phyloP scores from a whole-genome alignment of 352 stramenopile genomes.

The Globisporangium parvum region DNA sequence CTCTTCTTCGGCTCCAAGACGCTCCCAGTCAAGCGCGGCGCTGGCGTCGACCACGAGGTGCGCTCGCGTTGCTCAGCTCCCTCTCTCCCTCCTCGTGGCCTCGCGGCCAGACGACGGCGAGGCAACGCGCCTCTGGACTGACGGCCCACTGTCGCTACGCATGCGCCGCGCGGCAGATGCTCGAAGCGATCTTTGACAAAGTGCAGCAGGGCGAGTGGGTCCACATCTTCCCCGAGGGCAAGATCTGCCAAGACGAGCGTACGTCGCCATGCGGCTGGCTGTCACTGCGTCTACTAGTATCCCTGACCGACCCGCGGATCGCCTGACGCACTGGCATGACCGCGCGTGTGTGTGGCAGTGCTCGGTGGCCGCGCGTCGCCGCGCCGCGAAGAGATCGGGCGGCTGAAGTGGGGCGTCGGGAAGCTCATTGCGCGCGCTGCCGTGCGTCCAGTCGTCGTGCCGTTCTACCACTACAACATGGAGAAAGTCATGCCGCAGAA shows the following conservation, averaged over 20 bases:
- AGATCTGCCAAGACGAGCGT: constrained; percentile 70
- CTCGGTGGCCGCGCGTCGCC: constrained; percentile 62
- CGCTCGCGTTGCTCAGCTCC: constrained; percentile 1
- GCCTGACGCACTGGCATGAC: background rate
- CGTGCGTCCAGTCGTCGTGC: constrained; percentile 67
- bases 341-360: constrained; percentile 17
- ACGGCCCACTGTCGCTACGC: too few relatives aligned
- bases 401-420: constrained; percentile 82
- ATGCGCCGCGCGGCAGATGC: too few relatives aligned
- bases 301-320: too few relatives aligned
- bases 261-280: too few relatives aligned
- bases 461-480: constrained; percentile 87
- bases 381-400: constrained; percentile 62
- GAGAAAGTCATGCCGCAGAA: constrained; percentile 84
- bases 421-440: constrained; percentile 80
- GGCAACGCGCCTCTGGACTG: too few relatives aligned
- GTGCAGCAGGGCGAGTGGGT: constrained; percentile 76
- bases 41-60: constrained; percentile 63
- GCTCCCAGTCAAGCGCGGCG: constrained; percentile 66
- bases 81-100: too few relatives aligned
- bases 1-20: constrained; percentile 72
- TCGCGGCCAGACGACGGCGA: too few relatives aligned
- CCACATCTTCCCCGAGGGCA: constrained; percentile 86
- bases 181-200: constrained; percentile 75
- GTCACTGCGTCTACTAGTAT: too few relatives aligned